Conservation (phyloP, 257 asterid species). For the Lycium barbarum region DNA sequence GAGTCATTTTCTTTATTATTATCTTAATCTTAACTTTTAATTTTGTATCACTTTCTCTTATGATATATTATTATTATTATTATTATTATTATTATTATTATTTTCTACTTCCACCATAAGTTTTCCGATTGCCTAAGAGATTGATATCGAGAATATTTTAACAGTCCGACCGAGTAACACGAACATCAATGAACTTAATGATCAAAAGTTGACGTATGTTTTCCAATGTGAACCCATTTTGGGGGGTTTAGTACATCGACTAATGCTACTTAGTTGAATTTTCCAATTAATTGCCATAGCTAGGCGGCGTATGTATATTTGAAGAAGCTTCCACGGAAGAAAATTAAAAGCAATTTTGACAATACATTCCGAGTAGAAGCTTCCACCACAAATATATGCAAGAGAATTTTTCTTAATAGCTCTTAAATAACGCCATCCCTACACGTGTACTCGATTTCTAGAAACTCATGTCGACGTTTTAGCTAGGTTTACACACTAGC, state of each 20-base stretch:
- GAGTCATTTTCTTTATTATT: too few species aligned
- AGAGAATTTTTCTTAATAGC: neutral
- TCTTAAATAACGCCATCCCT: too few species aligned
- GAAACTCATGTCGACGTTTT: neutral
- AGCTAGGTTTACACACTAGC: too few species aligned
- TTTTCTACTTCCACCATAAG: too few species aligned
- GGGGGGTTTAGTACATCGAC: neutral
- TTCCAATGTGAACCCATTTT: neutral
- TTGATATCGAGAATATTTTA: neutral
- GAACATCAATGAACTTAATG: too few species aligned
- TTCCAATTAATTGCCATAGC: neutral
- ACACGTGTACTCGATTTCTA: neutral
- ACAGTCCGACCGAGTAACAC: neutral
- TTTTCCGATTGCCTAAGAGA: neutral
- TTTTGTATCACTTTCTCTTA: neutral
- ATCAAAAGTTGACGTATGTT: neutral
- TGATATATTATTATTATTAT: too few species aligned
- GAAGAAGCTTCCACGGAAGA: neutral
- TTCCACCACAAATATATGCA: neutral
- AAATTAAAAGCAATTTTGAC: neutral
- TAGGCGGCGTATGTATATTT: neutral
- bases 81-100: too few species aligned
- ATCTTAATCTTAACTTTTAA: too few species aligned
- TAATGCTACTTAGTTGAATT: neutral
- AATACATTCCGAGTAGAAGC: neutral